phyloP scores from a whole-genome alignment of 2,329 filamentous ascomycete species.

The Ophioceras dolichostomum region DNA sequence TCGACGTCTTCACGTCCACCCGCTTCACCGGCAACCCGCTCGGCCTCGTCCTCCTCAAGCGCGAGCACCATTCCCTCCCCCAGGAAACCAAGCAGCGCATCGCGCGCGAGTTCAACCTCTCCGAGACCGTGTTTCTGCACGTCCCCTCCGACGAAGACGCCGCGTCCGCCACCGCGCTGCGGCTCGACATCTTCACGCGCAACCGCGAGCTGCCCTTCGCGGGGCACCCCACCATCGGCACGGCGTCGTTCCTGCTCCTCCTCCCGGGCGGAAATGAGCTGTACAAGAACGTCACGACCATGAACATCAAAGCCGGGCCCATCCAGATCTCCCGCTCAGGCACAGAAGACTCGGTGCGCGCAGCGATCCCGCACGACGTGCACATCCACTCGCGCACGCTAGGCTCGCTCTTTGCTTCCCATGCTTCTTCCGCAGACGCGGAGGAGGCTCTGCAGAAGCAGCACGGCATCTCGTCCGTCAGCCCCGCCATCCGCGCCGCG shows the following conservation, averaged over 20 bases:
- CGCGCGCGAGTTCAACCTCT: constrained; percentile 51
- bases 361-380: constrained; percentile 54
- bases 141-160: too few species aligned
- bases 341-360: constrained; percentile 29
- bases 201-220: constrained; percentile 45
- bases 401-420: constrained; percentile 6
- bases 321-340: constrained; percentile 28
- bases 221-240: constrained; percentile 49
- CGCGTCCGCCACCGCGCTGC: constrained; percentile 14
- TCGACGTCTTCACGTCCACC: constrained; percentile 44
- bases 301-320: constrained; percentile 44
- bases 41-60: constrained; percentile 42
- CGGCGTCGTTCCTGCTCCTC: constrained; percentile 33
- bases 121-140: constrained; percentile 52
- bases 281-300: constrained; percentile 21
- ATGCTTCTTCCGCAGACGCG: too few species aligned
- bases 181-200: constrained; percentile 48
- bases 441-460: constrained; percentile 6
- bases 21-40: constrained; percentile 46
- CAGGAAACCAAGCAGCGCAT: constrained; percentile 44
- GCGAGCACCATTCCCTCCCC: constrained; percentile 22
- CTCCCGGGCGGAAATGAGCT: constrained; percentile 8
- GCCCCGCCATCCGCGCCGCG: constrained; percentile 18
- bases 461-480: constrained; percentile 13
- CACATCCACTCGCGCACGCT: constrained; percentile 36